Conservation (phyloP, 2,329 filamentous ascomycete genomes). For the Neofusicoccum umdonicola region DNA sequence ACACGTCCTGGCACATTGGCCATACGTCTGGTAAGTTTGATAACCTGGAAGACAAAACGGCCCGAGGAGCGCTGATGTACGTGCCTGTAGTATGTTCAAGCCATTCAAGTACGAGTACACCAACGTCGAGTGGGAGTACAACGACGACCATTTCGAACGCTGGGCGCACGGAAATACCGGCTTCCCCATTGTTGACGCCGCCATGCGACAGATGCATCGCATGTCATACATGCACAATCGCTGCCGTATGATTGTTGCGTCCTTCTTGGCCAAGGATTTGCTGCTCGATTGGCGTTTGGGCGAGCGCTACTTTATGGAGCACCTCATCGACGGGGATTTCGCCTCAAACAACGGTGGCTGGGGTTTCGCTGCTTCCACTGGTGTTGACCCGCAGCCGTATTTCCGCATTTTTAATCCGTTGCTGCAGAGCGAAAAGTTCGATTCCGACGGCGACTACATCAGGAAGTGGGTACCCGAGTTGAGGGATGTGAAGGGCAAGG, state of each 20-base stretch:
- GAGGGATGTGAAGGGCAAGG: constrained; percentile 59
- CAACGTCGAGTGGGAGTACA: constrained; percentile 79
- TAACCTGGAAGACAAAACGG: background rate
- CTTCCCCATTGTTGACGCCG: constrained; percentile 80
- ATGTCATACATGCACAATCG: constrained; percentile 82
- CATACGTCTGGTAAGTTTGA: constrained; percentile 66
- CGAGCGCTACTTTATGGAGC: constrained; percentile 79
- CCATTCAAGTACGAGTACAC: constrained; percentile 82
- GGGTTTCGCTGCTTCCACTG: constrained; percentile 65
- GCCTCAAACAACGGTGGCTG: constrained; percentile 73
- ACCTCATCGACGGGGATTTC: constrained; percentile 76
- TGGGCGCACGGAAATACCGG: constrained; percentile 77
- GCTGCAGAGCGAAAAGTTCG: constrained; percentile 83
- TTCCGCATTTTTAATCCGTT: constrained; percentile 88
- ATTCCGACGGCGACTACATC: constrained; percentile 75
- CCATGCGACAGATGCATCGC: constrained; percentile 72
- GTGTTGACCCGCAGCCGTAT: constrained; percentile 84
- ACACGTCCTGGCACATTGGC: constrained; percentile 81
- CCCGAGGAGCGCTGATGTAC: constrained; percentile 8
- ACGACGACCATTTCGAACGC: constrained; percentile 63
- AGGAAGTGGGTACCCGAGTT: constrained; percentile 80
- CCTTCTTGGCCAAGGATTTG: constrained; percentile 76
- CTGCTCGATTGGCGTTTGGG: constrained; percentile 81
- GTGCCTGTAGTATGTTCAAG: constrained; percentile 61
- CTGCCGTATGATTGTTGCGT: constrained; percentile 79